Percentiles rank a stretch among this genome's conserved stretches.
Evolutionary conservation across 2,329 filamentous ascomycete genomes (phyloP).

Genomic region (Trichophyton equinum): DNA sequence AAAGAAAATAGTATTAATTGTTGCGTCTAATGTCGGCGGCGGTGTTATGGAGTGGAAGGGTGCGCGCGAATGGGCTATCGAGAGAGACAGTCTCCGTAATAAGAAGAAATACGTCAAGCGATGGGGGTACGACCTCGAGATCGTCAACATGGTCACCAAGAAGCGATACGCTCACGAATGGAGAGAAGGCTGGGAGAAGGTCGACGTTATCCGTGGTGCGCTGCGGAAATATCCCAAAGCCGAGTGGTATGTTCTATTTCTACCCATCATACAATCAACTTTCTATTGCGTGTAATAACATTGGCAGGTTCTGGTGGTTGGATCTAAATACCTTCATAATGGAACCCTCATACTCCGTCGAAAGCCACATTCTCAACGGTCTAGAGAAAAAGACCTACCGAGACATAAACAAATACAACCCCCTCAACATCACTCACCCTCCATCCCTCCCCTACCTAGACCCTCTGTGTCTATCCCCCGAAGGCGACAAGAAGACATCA

Average conservation of each 20-base stretch:
- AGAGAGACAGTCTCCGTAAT: constrained; percentile 89
- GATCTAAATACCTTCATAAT: constrained; percentile 97
- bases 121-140: constrained; percentile 93
- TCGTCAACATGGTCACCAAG: constrained; percentile 97
- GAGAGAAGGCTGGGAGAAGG: constrained; percentile 99
- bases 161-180: constrained; percentile 98
- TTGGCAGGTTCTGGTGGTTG: constrained; percentile 88
- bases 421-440: constrained; percentile 83
- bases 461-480: constrained; percentile 53
- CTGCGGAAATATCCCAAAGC: constrained; percentile 90
- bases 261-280: too few species aligned
- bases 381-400: constrained; percentile 67
- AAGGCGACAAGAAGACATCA: constrained; percentile 62
- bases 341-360: constrained; percentile 84
- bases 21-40: constrained; percentile 86
- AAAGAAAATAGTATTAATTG: constrained; percentile 81
- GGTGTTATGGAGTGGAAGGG: constrained; percentile 99
- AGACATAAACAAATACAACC: constrained; percentile 94
- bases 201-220: constrained; percentile 77
- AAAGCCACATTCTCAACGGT: constrained; percentile 77
- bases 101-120: constrained; percentile 75
- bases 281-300: constrained; percentile 9
- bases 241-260: constrained; percentile 60
- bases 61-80: constrained; percentile 92
- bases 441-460: constrained; percentile 65